Percentiles rank a stretch among this genome's conserved stretches.
phyloP scores from a whole-genome alignment of 2,329 filamentous ascomycete species.

The Drechslera avenae region DNA sequence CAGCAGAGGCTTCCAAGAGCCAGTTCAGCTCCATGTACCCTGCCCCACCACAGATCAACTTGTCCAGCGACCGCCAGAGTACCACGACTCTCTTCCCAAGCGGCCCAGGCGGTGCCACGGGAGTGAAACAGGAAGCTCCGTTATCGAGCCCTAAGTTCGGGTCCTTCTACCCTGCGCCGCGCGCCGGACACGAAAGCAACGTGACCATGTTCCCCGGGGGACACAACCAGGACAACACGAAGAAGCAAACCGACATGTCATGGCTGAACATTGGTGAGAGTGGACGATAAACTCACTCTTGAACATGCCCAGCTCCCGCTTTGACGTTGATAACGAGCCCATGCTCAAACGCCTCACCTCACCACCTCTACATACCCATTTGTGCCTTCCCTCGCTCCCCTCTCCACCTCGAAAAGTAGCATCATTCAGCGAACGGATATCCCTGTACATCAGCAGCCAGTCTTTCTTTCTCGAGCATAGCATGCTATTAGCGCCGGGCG shows the following conservation, averaged over 20 bases:
- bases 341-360: slow-evolving; percentile 8
- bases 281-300: slow-evolving; percentile 25
- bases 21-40: slow-evolving; percentile 37
- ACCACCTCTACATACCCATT: slow-evolving; percentile 12
- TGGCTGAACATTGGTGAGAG: slow-evolving; percentile 73
- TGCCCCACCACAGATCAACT: slow-evolving; percentile 34
- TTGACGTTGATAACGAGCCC: slow-evolving; percentile 12
- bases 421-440: slow-evolving; percentile 27
- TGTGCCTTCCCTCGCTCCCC: slow-evolving; percentile 3
- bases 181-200: slow-evolving; percentile 64
- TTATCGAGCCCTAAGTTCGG: slow-evolving; percentile 60
- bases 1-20: slow-evolving; percentile 23
- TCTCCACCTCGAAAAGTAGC: slow-evolving; percentile 25
- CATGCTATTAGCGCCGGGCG: slow-evolving; percentile 36
- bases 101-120: slow-evolving; percentile 24
- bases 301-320: background rate
- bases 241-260: slow-evolving; percentile 68
- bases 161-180: slow-evolving; percentile 49
- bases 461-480: slow-evolving; percentile 31
- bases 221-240: slow-evolving; percentile 20
- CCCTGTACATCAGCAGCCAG: slow-evolving; percentile 22
- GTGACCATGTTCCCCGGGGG: slow-evolving; percentile 39
- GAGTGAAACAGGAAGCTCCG: slow-evolving; percentile 12
- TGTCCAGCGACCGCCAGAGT: slow-evolving; percentile 58
- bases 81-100: slow-evolving; percentile 44